Evolutionary conservation across 2,329 filamentous ascomycete genomes (phyloP), one percentile per base, ranked within the genome.

Genomic region (Fusarium humuli): DNA sequence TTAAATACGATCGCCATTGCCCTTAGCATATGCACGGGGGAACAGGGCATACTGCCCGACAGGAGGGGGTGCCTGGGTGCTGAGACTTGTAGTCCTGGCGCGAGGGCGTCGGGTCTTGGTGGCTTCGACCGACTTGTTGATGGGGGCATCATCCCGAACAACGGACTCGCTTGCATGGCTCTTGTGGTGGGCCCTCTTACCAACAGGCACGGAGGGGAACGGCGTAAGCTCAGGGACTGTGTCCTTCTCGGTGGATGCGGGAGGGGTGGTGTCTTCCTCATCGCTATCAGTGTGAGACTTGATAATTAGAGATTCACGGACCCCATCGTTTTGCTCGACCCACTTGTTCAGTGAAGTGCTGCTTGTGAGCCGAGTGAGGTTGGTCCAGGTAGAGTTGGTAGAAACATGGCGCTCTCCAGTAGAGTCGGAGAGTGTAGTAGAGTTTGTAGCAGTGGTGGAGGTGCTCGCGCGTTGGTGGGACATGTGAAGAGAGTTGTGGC

Each of bases 341-440:
- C 78, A 77, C 68, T 81, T 81, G 73, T 77, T 80, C 27, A 81
- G 73, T 14, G 83, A 86, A 14, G 79, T 82, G 61, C 83, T 87
- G 79, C 85, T 88, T 45, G 86, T 89, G 74, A 86, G 81, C 7
- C 85, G 83, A 7, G 86, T 88, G 61, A 86, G 80, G 41, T 84
- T 84, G 2, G 87, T 88, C 64, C 84, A 84, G 12, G 82, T 84
- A 7, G 87, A 89, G 27, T 83, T 81, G 18, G 83, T 82, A 14
- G 87, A 89, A 50, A 83, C 81, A 76, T 88, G 86, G 27, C 85
- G 85, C 61, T 84, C 83, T 52, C 80, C 83, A 47, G 80, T 83
- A 20, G 83, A 85, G 29, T 81, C 80, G 2, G 85, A 85, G 23
- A 81, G 81, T 29, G 79, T 79, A 20, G 78, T 87, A 18, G 83